Conservation (phyloP, 257 asterid species). For the Voacanga thouarsii region DNA sequence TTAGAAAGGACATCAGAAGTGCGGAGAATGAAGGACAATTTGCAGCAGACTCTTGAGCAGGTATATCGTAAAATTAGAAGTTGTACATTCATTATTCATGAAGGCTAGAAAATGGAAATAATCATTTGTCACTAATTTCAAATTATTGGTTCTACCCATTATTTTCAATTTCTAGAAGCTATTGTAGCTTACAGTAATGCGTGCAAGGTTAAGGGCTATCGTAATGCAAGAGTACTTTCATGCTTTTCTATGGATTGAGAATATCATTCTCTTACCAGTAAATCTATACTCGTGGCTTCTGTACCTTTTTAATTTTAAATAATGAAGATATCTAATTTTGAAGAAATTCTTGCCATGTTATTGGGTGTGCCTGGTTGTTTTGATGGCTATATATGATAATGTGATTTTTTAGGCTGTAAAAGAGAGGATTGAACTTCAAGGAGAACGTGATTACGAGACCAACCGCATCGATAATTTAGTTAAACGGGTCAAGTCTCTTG, state of each 20-base stretch:
- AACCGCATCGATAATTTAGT: slow-evolving; percentile 40
- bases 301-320: neutral
- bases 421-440: slow-evolving; percentile 62
- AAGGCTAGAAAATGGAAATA: neutral
- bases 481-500: slow-evolving; percentile 45
- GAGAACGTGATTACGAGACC: slow-evolving; percentile 39
- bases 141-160: neutral
- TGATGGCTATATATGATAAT: slow-evolving; percentile 18
- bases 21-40: slow-evolving; percentile 60
- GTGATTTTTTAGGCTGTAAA: slow-evolving; percentile 56
- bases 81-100: neutral
- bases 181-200: neutral
- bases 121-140: neutral
- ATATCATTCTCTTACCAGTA: neutral
- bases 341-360: neutral
- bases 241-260: neutral
- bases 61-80: slow-evolving; percentile 33
- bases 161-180: neutral
- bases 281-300: neutral
- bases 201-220: neutral
- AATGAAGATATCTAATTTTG: neutral
- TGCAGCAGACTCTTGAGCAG: slow-evolving; percentile 51
- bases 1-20: slow-evolving; percentile 69
- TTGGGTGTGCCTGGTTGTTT: slow-evolving; percentile 7
- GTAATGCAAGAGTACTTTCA: neutral